These are phyloP conservation scores for Taphrina flavorubra DNA, from an alignment of 1,139 yeast genomes.

Conservation along the genomic window DNA sequence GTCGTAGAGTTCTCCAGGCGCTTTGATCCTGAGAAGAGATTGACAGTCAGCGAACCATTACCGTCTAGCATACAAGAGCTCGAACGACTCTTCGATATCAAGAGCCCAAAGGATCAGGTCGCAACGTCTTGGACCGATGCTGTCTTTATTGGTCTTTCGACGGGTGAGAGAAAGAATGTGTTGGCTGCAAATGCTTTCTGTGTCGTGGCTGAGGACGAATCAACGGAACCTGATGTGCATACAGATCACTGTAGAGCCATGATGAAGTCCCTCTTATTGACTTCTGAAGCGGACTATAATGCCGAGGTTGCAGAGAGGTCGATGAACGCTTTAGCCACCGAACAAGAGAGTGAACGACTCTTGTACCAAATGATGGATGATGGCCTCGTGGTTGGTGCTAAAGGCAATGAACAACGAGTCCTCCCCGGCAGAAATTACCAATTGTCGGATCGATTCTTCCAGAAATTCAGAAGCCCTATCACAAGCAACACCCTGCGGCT, in stretches of 20 bases:
- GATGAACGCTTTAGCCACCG: not conserved
- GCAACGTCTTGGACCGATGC: slow-evolving; percentile 9
- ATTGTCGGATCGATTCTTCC: slow-evolving; percentile 29
- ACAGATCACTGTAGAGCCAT: not conserved
- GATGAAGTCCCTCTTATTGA: slow-evolving; percentile 5
- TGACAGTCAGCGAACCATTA: not conserved
- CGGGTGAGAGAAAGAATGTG: not conserved
- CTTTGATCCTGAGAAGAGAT: slow-evolving; percentile 14
- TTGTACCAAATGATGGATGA: not conserved
- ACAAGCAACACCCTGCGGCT: slow-evolving; percentile 3
- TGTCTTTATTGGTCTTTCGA: not conserved
- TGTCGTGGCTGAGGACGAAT: not conserved
- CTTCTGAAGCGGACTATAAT: not conserved
- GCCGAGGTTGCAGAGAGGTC: not conserved
- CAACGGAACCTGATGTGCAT: not conserved
- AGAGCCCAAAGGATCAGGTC: not conserved
- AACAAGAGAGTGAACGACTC: slow-evolving; percentile 1
- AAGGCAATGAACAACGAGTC: slow-evolving; percentile 1
- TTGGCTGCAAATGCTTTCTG: slow-evolving; percentile 6
- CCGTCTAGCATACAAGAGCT: slow-evolving; percentile 3
- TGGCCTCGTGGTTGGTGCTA: not conserved
- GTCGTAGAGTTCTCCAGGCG: slow-evolving; percentile 23
- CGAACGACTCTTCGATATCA: not conserved
- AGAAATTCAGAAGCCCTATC: not conserved
- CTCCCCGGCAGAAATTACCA: slow-evolving; percentile 22